Percentiles rank a stretch among this genome's conserved stretches.
Evolutionary conservation across 2,329 filamentous ascomycete species (phyloP).

Genomic region (Pestalotiopsis sp.): DNA sequence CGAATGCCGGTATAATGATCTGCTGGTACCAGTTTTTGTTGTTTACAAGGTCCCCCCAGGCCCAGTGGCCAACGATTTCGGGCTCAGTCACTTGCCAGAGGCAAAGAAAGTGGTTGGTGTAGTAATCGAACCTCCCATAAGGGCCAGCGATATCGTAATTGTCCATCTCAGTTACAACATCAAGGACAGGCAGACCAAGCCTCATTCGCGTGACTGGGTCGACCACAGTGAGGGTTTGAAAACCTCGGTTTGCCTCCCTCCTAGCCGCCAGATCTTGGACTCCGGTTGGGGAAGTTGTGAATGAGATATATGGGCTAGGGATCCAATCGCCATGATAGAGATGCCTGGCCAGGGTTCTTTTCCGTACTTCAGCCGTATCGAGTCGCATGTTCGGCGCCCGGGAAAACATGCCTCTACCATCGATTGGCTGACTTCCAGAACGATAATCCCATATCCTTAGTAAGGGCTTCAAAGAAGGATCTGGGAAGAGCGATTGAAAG

Average conservation of each 20-base stretch:
- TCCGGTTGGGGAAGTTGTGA: background rate
- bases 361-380: background rate
- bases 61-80: background rate
- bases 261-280: background rate
- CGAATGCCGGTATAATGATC: background rate
- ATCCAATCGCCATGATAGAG: background rate
- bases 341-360: background rate
- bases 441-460: background rate
- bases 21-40: background rate
- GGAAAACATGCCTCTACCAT: background rate
- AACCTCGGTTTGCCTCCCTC: background rate
- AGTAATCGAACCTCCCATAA: background rate
- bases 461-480: background rate
- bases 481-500: background rate
- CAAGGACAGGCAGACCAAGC: background rate
- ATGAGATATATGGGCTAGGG: background rate
- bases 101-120: background rate
- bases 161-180: slow-evolving; percentile 1
- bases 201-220: background rate
- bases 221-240: background rate
- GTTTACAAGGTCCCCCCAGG: background rate
- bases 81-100: slow-evolving; percentile 4
- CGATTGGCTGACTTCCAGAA: background rate
- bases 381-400: background rate
- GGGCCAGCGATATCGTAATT: background rate